phyloP scores from a whole-genome alignment of 1,139 yeast species.

The Pichiaceae sp. region DNA sequence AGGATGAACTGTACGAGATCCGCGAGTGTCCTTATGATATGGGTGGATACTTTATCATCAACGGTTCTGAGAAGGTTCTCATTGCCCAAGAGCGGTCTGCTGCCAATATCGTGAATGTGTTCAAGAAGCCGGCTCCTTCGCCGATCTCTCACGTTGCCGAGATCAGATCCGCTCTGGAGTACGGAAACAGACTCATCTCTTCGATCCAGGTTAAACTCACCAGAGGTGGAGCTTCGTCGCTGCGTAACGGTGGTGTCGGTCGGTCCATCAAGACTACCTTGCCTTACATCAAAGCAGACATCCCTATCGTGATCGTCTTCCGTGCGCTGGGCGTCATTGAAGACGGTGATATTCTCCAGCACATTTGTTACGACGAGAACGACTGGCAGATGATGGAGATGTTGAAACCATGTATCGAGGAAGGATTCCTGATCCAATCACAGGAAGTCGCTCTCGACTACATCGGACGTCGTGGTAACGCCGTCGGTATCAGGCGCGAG shows the following conservation, averaged over 20 bases:
- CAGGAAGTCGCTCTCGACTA: slow-evolving; percentile 96
- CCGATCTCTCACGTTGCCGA: slow-evolving; percentile 96
- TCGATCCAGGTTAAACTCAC: slow-evolving; percentile 84
- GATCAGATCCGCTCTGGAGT: slow-evolving; percentile 91
- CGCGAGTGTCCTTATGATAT: slow-evolving; percentile 98
- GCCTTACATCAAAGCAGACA: slow-evolving; percentile 93
- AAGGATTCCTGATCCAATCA: slow-evolving; percentile 96
- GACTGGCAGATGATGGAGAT: slow-evolving; percentile 99
- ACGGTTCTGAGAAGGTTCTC: slow-evolving; percentile 95
- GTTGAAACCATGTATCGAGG: slow-evolving; percentile 98
- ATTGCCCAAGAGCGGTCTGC: slow-evolving; percentile 99
- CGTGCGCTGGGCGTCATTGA: slow-evolving; percentile 98
- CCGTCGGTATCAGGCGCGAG: slow-evolving; percentile 89
- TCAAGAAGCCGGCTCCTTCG: slow-evolving; percentile 95
- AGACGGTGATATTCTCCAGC: slow-evolving; percentile 97
- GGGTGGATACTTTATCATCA: slow-evolving; percentile 98
- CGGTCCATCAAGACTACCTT: slow-evolving; percentile 90
- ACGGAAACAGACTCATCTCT: slow-evolving; percentile 90
- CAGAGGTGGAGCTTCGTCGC: slow-evolving; percentile 41
- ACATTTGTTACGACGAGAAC: slow-evolving; percentile 92
- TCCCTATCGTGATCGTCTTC: slow-evolving; percentile 93
- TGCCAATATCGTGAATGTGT: slow-evolving; percentile 96
- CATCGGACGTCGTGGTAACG: slow-evolving; percentile 96
- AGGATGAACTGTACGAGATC: slow-evolving; percentile 87
- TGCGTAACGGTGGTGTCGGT: slow-evolving; percentile 38